Conservation (phyloP, 2,329 filamentous ascomycete species). For the Polytolypa hystricis region DNA sequence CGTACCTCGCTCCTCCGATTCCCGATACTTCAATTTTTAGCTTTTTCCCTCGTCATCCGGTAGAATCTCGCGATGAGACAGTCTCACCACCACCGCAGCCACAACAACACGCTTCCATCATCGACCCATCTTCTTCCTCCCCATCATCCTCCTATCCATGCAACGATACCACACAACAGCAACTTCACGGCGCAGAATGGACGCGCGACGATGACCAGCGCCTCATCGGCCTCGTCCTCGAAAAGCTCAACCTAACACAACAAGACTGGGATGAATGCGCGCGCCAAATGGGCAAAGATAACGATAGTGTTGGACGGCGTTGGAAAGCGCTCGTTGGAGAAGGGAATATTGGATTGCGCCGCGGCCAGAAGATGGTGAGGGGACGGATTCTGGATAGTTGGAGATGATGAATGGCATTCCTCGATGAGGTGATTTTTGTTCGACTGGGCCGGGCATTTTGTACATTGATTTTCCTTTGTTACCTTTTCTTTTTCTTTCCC, state of each 20-base stretch:
- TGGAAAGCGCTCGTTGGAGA: slow-evolving; percentile 34
- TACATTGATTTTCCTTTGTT: background rate
- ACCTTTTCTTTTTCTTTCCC: background rate
- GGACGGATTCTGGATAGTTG: slow-evolving; percentile 19
- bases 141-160: slow-evolving; percentile 4
- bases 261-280: slow-evolving; percentile 38
- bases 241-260: slow-evolving; percentile 33
- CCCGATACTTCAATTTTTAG: too few species aligned
- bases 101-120: background rate
- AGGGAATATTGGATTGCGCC: slow-evolving; percentile 32
- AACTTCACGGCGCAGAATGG: slow-evolving; percentile 24
- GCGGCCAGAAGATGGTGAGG: slow-evolving; percentile 19
- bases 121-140: background rate
- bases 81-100: background rate
- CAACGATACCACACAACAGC: slow-evolving; percentile 3
- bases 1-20: too few species aligned
- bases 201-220: slow-evolving; percentile 31
- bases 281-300: slow-evolving; percentile 29
- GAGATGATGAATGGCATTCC: slow-evolving; percentile 14
- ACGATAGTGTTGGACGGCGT: slow-evolving; percentile 30
- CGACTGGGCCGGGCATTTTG: too few species aligned
- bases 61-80: background rate
- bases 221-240: slow-evolving; percentile 34
- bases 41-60: too few species aligned
- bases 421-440: too few species aligned